Conservation (phyloP, 2,329 filamentous ascomycete genomes). For the Exophiala xenobiotica region DNA sequence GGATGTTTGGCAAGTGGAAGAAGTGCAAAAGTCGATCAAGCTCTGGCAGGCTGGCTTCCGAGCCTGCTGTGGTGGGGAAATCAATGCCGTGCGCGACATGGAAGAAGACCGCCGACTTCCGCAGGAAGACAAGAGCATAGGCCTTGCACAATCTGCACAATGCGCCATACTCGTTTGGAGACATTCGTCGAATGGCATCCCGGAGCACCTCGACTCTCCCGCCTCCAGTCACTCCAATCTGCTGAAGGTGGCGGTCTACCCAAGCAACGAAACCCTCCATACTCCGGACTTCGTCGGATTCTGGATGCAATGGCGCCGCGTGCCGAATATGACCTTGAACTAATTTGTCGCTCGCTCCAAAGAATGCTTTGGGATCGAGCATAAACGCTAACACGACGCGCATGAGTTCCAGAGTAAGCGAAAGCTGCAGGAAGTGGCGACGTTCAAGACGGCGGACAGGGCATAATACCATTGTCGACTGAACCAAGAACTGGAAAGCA, state of each 20-base stretch:
- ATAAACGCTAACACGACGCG: slow-evolving; percentile 68
- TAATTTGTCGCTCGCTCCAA: slow-evolving; percentile 14
- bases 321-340: slow-evolving; percentile 10
- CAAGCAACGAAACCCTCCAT: slow-evolving; percentile 16
- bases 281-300: slow-evolving; percentile 14
- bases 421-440: slow-evolving; percentile 78
- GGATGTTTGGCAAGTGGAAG: slow-evolving; percentile 73
- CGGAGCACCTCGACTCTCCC: not conserved
- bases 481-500: slow-evolving; percentile 26
- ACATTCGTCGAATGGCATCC: slow-evolving; percentile 3
- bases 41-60: slow-evolving; percentile 68
- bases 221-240: not conserved
- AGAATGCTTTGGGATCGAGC: slow-evolving; percentile 34
- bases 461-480: slow-evolving; percentile 25
- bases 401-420: slow-evolving; percentile 86
- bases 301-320: not conserved
- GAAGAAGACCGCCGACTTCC: slow-evolving; percentile 79
- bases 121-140: slow-evolving; percentile 86
- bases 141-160: slow-evolving; percentile 57
- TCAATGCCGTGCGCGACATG: slow-evolving; percentile 87
- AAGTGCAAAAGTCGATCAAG: slow-evolving; percentile 75
- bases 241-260: slow-evolving; percentile 7
- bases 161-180: slow-evolving; percentile 10
- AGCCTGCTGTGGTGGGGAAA: slow-evolving; percentile 69
- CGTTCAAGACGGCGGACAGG: slow-evolving; percentile 21